phyloP scores from a whole-genome alignment of 257 asterid species.

The Linaria vulgaris region DNA sequence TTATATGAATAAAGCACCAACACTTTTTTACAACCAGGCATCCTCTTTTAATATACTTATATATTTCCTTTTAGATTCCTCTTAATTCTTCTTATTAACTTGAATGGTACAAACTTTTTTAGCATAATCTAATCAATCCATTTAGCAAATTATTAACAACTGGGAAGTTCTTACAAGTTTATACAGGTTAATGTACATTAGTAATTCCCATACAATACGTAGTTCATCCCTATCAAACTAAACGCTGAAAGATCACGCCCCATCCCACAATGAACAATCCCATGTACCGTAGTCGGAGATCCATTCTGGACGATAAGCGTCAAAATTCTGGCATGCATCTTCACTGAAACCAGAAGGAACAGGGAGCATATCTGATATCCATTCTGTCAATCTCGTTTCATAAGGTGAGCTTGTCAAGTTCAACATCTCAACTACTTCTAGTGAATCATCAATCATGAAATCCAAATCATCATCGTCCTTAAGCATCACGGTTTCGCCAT shows the following conservation, averaged over 20 bases:
- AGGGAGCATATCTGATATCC: conserved; percentile 27
- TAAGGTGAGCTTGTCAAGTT: conserved; percentile 33
- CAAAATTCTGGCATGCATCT: conserved; percentile 8
- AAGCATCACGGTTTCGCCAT: neutral
- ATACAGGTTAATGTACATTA: too few species aligned
- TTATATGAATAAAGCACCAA: too few species aligned
- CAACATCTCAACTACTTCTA: conserved; percentile 20
- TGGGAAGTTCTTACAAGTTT: too few species aligned
- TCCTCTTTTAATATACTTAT: too few species aligned
- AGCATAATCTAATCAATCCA: too few species aligned
- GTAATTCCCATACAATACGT: too few species aligned
- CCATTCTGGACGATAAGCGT: conserved; percentile 6
- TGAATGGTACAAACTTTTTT: too few species aligned
- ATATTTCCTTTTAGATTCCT: too few species aligned
- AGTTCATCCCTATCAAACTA: too few species aligned
- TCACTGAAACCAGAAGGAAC: neutral
- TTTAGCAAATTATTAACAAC: too few species aligned
- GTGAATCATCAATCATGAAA: conserved; percentile 17
- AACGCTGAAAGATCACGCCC: neutral
- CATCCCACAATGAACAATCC: conserved; percentile 19
- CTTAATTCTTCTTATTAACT: too few species aligned
- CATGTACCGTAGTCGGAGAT: conserved; percentile 5
- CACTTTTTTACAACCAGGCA: too few species aligned
- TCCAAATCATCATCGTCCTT: conserved; percentile 16
- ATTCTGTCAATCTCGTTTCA: conserved; percentile 25